Percentiles rank a stretch among this genome's conserved stretches.
Conservation (phyloP, 202 grass and related monocot genomes). For the Hordeum pubiflorum region DNA sequence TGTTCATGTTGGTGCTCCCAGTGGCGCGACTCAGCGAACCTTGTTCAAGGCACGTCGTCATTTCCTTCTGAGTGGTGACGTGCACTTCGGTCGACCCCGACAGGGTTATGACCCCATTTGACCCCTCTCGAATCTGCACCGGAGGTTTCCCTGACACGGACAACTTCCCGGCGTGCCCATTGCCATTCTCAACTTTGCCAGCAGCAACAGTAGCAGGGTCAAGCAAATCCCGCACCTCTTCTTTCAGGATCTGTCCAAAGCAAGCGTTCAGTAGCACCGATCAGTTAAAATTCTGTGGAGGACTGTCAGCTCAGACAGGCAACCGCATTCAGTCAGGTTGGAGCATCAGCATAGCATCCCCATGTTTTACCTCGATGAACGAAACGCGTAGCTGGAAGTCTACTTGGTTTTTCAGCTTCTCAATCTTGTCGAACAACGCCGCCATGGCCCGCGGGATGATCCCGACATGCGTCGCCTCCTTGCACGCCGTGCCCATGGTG, state of each 20-base stretch:
- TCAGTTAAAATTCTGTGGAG: background rate
- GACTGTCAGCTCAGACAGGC: background rate
- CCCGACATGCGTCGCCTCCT: slow-evolving; percentile 61
- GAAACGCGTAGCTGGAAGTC: slow-evolving; percentile 87
- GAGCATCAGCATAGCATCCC: background rate
- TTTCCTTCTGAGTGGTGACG: slow-evolving; percentile 83
- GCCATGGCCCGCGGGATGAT: slow-evolving; percentile 86
- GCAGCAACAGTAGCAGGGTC: slow-evolving; percentile 34
- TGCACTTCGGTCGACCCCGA: slow-evolving; percentile 85
- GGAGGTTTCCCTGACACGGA: slow-evolving; percentile 78
- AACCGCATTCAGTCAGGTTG: background rate
- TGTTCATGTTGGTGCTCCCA: slow-evolving; percentile 99
- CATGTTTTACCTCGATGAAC: slow-evolving; percentile 78
- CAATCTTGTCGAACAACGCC: slow-evolving; percentile 72
- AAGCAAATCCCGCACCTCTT: slow-evolving; percentile 95
- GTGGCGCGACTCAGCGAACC: slow-evolving; percentile 76
- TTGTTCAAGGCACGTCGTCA: slow-evolving; percentile 80
- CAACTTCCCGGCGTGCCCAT: slow-evolving; percentile 52
- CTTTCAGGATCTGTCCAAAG: slow-evolving; percentile 80
- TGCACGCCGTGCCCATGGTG: slow-evolving; percentile 90
- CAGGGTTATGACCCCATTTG: slow-evolving; percentile 92
- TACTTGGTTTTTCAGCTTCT: slow-evolving; percentile 67
- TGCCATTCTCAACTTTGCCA: slow-evolving; percentile 64
- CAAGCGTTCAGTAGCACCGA: background rate
- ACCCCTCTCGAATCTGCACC: slow-evolving; percentile 96